These are phyloP conservation scores for Trypanosoma boissoni DNA, from an alignment of 208 protist species.

Conservation along the genomic window DNA sequence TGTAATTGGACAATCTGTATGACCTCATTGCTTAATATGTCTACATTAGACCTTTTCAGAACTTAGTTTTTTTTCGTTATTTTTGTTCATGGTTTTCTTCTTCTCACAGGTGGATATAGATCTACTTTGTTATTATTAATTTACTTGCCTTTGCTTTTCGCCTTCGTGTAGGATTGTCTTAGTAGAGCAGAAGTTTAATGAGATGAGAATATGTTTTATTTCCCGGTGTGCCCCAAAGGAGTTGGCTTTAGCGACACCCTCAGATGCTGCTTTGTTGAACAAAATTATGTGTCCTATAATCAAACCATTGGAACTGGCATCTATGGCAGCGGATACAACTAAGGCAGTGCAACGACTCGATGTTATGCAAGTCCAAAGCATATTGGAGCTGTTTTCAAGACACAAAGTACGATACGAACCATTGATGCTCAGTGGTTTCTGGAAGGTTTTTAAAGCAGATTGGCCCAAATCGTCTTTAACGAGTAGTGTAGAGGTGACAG, in stretches of 20 bases:
- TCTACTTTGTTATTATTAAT: too few species aligned
- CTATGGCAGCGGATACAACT: conserved; percentile 14
- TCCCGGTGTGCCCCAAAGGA: conserved; percentile 15
- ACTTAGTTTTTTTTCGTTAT: too few species aligned
- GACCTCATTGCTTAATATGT: too few species aligned
- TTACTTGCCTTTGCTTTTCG: conserved; percentile 19
- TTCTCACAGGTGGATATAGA: conserved; percentile 8
- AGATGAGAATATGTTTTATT: conserved; percentile 4
- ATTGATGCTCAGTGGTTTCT: conserved; percentile 53
- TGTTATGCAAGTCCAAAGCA: conserved; percentile 2
- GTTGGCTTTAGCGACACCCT: not conserved
- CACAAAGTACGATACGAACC: conserved; percentile 61
- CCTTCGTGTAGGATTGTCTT: conserved; percentile 5
- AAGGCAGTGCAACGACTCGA: conserved; percentile 7
- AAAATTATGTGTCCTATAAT: conserved; percentile 25
- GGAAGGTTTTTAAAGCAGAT: conserved; percentile 66
- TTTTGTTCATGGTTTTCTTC: conserved; percentile 6
- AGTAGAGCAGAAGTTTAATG: not conserved
- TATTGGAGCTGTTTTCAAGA: conserved; percentile 22
- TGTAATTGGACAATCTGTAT: too few species aligned
- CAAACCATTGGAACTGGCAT: conserved; percentile 20
- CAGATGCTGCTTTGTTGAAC: conserved; percentile 2
- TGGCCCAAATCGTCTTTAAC: not conserved
- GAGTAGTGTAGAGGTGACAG: not conserved
- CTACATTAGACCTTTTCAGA: too few species aligned